Evolutionary conservation across 164 flowering plant species (phyloP).

Genomic region (Liquidambar formosana): DNA sequence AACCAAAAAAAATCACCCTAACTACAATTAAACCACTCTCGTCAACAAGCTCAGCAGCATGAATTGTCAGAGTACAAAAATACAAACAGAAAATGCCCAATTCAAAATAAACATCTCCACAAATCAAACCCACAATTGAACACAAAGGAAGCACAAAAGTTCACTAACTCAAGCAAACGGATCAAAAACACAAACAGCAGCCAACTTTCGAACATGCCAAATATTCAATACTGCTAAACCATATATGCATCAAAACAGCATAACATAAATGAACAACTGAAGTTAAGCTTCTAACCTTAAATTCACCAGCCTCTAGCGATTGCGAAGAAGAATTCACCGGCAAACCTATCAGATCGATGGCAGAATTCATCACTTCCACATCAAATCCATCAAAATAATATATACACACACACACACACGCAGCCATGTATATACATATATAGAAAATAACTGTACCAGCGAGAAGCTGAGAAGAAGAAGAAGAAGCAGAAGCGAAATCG

Average conservation of each 20-base stretch:
- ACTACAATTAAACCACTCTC: not conserved
- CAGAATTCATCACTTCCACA: not conserved
- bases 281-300: constrained; percentile 27
- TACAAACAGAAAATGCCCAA: not conserved
- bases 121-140: not conserved
- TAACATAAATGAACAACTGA: not conserved
- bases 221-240: not conserved
- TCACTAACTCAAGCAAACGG: not conserved
- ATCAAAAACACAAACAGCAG: not conserved
- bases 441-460: constrained; percentile 5
- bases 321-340: constrained; percentile 15
- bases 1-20: too few species aligned
- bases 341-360: constrained; percentile 19
- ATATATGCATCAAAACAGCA: not conserved
- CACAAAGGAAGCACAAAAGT: too few species aligned
- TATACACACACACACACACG: not conserved
- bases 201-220: not conserved
- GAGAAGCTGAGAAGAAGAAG: not conserved
- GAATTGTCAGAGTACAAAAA: not conserved
- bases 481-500: not conserved
- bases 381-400: not conserved
- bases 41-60: not conserved
- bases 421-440: too few species aligned
- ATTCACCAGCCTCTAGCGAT: constrained; percentile 15
- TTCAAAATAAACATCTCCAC: not conserved